Evolutionary conservation across 768 basidiomycete species (phyloP), one percentile per base, ranked within the genome.

Genomic region (Leccinum subgranulosum): DNA sequence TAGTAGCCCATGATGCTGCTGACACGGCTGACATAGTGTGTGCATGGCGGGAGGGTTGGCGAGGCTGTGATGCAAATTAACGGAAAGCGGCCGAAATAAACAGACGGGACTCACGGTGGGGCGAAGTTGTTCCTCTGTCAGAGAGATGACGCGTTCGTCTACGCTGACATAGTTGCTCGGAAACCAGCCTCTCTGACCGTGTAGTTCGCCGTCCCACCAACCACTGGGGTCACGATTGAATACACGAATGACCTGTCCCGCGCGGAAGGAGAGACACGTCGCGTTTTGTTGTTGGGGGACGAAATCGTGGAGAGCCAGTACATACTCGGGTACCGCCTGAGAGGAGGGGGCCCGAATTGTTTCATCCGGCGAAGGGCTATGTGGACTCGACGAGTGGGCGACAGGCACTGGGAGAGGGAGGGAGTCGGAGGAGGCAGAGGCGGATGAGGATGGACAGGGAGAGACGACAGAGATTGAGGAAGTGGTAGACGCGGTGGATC

Each of bases 161-260:
- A 81, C 75, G 62, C 85, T 87, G 61, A 92, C 90, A 75, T 97
- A 98, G 74, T 98, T 99, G 66, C 92, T 94, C 19, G 97, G 97
- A 74, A 98, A 98, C 97, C 97, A 99, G 12, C 97, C 97, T 65
- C 95, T 77, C 59, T 86, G 76, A 3, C 86, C 90, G 34, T 93
- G 90, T 17, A 96, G 72, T 73, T 98, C 94, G 10, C 97, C 97
- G 68, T 99, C 95, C 96, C 96, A 98, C 97, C 97, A 98, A 0
- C 97, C 97, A 64, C 87, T 91, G 3, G 79, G 59, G 74, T 98
- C 93, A 61, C 86, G 82, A 66, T 92, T 93, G 49, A 90, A 77
- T n/a, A 98, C 93, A 58, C 87, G 87, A 55, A 98, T 94, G 54
- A 95, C 81, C 68, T 98, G 90, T 4, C 96, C 95, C 1, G 92